phyloP scores from a whole-genome alignment of 1,284 basidiomycete genomes.

The Vanrija sp. region DNA sequence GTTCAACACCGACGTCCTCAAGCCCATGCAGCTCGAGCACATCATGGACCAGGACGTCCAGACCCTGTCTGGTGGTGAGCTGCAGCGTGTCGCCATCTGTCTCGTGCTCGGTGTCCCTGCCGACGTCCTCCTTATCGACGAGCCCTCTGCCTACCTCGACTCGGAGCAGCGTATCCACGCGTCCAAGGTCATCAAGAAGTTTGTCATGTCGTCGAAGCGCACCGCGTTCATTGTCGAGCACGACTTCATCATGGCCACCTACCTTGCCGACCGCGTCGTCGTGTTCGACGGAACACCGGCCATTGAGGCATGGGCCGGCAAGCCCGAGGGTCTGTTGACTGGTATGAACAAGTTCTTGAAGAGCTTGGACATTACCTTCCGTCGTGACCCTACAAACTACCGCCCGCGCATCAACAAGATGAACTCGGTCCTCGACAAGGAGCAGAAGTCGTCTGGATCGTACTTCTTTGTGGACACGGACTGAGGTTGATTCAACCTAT shows the following conservation, averaged over 20 bases:
- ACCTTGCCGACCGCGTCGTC: constrained; percentile 94
- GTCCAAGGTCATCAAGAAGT: constrained; percentile 93
- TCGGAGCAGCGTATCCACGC: constrained; percentile 98
- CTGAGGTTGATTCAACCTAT: constrained; percentile 10
- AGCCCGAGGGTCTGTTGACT: constrained; percentile 47
- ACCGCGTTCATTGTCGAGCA: constrained; percentile 71
- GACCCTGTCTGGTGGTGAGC: constrained; percentile 91
- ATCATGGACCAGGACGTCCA: constrained; percentile 96
- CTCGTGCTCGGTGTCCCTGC: constrained; percentile 77
- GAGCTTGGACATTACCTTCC: constrained; percentile 90
- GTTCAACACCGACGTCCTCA: constrained; percentile 93
- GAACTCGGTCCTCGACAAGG: constrained; percentile 86
- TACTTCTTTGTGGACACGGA: constrained; percentile 43
- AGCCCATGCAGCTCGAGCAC: constrained; percentile 85
- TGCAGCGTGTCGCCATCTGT: constrained; percentile 92
- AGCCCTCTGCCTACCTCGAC: constrained; percentile 63
- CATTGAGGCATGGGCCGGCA: constrained; percentile 71
- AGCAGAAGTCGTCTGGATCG: constrained; percentile 64
- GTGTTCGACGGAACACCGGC: constrained; percentile 88
- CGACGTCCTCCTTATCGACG: constrained; percentile 72
- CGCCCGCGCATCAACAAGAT: constrained; percentile 87
- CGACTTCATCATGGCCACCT: constrained; percentile 62
- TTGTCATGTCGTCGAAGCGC: constrained; percentile 90
- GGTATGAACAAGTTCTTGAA: constrained; percentile 67
- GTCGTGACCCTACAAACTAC: constrained; percentile 91